These are phyloP conservation scores for Colletotrichum sp. DNA, from an alignment of 2,329 filamentous ascomycete genomes.

Conservation along the genomic window DNA sequence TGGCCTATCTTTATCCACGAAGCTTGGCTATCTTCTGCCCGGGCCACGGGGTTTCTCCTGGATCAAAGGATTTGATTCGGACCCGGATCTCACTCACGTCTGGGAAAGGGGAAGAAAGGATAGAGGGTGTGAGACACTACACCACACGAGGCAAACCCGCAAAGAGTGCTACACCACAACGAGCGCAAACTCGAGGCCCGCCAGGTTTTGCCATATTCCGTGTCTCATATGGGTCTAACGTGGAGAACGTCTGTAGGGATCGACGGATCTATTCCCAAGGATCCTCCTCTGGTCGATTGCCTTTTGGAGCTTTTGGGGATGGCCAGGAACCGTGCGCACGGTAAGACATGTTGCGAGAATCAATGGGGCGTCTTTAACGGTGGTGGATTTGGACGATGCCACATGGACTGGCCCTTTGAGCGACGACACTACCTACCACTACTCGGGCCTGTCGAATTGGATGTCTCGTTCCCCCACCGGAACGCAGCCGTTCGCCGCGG, in stretches of 20 bases:
- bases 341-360: background rate
- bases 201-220: background rate
- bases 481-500: background rate
- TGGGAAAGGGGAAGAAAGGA: background rate
- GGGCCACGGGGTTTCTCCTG: background rate
- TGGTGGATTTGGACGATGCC: background rate
- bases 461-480: background rate
- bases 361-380: background rate
- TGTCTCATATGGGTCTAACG: constrained; percentile 3
- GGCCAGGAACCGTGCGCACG: constrained; percentile 3
- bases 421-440: background rate
- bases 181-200: background rate
- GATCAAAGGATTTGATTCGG: background rate
- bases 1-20: background rate
- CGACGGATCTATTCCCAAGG: constrained; percentile 2
- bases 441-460: background rate
- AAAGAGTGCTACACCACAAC: background rate
- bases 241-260: constrained; percentile 10
- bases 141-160: background rate
- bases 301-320: background rate
- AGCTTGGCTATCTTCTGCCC: background rate
- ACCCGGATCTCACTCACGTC: background rate
- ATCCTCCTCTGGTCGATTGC: background rate
- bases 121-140: constrained; percentile 3
- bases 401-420: background rate